phyloP scores from a whole-genome alignment of 176 grass and related monocot genomes.

The Oryza glaberrima region DNA sequence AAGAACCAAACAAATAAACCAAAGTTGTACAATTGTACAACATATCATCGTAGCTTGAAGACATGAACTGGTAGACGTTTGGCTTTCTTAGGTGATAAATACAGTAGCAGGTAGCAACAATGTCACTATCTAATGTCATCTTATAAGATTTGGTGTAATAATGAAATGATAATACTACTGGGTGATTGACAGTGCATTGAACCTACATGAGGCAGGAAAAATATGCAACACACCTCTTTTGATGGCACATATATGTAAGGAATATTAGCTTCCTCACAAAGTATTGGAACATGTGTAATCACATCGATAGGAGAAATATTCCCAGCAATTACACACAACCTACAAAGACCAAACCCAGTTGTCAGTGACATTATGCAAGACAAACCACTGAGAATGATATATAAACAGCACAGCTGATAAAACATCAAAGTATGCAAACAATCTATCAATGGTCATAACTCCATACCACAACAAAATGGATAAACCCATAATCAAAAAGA shows the following conservation, averaged over 20 bases:
- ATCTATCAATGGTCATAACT: not conserved
- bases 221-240: conserved; percentile 52
- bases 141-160: not conserved
- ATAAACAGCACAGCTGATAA: not conserved
- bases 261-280: conserved; percentile 82
- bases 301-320: conserved; percentile 97
- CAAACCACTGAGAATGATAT: conserved; percentile 3
- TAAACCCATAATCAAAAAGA: conserved; percentile 6
- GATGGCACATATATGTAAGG: conserved; percentile 84
- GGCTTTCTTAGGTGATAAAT: not conserved
- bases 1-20: not conserved
- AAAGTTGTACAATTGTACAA: not conserved
- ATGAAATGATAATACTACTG: not conserved
- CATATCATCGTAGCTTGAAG: not conserved
- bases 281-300: conserved; percentile 88
- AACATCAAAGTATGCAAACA: not conserved
- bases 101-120: not conserved
- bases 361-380: not conserved
- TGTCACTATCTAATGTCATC: not conserved
- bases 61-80: not conserved
- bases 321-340: conserved; percentile 89
- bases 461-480: not conserved
- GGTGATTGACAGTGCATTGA: not conserved
- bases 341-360: conserved; percentile 22
- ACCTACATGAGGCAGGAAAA: not conserved